Percentiles rank a stretch among this genome's conserved stretches.
These are phyloP conservation scores for Rhynchosporium graminicola DNA, from an alignment of 2,329 filamentous ascomycete genomes.

Conservation along the genomic window DNA sequence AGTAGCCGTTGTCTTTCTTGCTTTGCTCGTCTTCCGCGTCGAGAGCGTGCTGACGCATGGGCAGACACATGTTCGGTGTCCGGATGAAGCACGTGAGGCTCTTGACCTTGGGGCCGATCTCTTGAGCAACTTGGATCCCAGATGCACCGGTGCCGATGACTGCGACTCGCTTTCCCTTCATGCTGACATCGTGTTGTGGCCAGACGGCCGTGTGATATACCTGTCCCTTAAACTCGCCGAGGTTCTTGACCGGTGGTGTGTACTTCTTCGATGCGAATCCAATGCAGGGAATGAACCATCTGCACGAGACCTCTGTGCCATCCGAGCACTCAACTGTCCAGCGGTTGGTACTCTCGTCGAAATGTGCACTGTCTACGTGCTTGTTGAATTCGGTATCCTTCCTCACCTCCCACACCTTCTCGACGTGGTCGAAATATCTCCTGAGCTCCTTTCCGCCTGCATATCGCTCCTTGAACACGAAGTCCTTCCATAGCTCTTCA, in stretches of 20 bases:
- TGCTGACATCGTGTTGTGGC: conserved; percentile 46
- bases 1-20: conserved; percentile 42
- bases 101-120: conserved; percentile 43
- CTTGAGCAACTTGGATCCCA: conserved; percentile 35
- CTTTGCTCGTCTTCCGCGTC: conserved; percentile 46
- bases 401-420: conserved; percentile 54
- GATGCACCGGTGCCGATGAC: conserved; percentile 52
- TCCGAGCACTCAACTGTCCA: conserved; percentile 47
- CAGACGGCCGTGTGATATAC: conserved; percentile 33
- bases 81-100: conserved; percentile 54
- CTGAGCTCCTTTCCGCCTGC: conserved; percentile 54
- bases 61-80: conserved; percentile 58
- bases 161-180: conserved; percentile 52
- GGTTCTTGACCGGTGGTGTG: conserved; percentile 31
- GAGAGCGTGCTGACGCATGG: conserved; percentile 54
- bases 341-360: conserved; percentile 40
- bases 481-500: conserved; percentile 49
- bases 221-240: conserved; percentile 34
- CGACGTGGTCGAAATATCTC: conserved; percentile 60
- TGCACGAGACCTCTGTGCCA: conserved; percentile 36
- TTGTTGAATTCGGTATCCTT: conserved; percentile 46
- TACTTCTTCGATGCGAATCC: conserved; percentile 35
- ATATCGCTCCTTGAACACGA: conserved; percentile 57
- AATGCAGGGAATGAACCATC: conserved; percentile 33
- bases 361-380: conserved; percentile 45